A percentile compares a stretch with the other conserved stretches of the same genome.
Conservation (phyloP, 169 alveolate species). For the Theileria parva region DNA sequence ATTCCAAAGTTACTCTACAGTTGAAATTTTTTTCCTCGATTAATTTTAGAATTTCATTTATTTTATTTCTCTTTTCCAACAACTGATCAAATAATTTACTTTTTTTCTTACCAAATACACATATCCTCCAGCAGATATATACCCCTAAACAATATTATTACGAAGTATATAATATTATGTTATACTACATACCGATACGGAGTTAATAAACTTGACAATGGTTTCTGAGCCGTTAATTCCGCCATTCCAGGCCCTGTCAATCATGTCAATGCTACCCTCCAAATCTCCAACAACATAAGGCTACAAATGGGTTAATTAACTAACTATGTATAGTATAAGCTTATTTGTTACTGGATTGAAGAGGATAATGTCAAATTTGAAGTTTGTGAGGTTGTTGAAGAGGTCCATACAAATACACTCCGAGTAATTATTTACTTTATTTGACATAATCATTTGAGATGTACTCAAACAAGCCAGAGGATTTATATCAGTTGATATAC, state of each 20-base stretch:
- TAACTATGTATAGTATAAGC: background rate
- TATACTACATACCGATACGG: constrained; percentile 25
- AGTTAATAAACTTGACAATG: constrained; percentile 32
- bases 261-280: background rate
- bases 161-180: background rate
- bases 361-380: constrained; percentile 35
- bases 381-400: background rate
- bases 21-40: background rate
- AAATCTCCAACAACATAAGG: constrained; percentile 59
- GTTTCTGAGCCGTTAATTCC: constrained; percentile 58
- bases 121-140: constrained; percentile 37
- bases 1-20: background rate
- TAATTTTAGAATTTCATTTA: constrained; percentile 1
- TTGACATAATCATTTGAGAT: background rate
- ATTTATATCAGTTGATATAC: constrained; percentile 44
- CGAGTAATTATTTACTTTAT: background rate
- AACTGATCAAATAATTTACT: constrained; percentile 2
- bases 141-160: constrained; percentile 1
- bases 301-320: constrained; percentile 6
- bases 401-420: constrained; percentile 39
- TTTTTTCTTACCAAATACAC: constrained; percentile 46
- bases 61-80: constrained; percentile 51
- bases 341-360: constrained; percentile 54
- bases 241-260: constrained; percentile 65
- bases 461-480: constrained; percentile 34